Conservation (phyloP, 75 land plant genomes). For the Gnetum montanum region DNA sequence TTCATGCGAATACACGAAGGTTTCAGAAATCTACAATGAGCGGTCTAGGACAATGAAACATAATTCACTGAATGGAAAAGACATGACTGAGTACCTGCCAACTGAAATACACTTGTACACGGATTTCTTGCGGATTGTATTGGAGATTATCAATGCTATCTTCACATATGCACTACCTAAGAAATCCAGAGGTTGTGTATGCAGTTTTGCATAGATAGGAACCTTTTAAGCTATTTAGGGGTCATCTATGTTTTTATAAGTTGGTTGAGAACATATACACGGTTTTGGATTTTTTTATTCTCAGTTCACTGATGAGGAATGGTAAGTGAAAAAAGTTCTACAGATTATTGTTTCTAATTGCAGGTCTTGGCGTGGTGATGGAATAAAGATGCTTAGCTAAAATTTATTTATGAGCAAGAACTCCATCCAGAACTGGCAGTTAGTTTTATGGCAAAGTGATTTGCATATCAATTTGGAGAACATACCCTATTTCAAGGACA, state of each 20-base stretch:
- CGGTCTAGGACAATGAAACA: constrained; percentile 18
- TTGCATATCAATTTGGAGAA: constrained; percentile 14
- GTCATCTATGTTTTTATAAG: constrained; percentile 78
- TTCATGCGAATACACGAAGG: constrained; percentile 74
- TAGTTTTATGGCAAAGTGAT: constrained; percentile 51
- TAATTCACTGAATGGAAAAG: constrained; percentile 21
- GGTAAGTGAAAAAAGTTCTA: constrained; percentile 88
- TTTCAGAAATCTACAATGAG: constrained; percentile 37
- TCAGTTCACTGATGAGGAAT: constrained; percentile 58
- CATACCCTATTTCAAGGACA: not conserved
- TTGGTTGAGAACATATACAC: constrained; percentile 75
- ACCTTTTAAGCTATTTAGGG: constrained; percentile 75
- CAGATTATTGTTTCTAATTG: constrained; percentile 60
- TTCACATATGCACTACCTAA: constrained; percentile 76
- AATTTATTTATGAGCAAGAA: constrained; percentile 88
- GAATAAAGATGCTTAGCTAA: constrained; percentile 80
- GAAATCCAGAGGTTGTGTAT: constrained; percentile 93
- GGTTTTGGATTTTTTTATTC: constrained; percentile 81
- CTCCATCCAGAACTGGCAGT: constrained; percentile 89
- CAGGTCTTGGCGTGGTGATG: constrained; percentile 91
- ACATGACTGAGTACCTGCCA: constrained; percentile 51
- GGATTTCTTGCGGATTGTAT: constrained; percentile 74
- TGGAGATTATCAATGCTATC: constrained; percentile 81
- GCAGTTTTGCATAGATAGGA: constrained; percentile 85
- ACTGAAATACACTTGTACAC: constrained; percentile 73